A percentile compares a stretch with the other conserved stretches of the same genome.
These are phyloP conservation scores for Hyaloscypha bicolor DNA, from an alignment of 495 filamentous ascomycete species.

Conservation along the genomic window DNA sequence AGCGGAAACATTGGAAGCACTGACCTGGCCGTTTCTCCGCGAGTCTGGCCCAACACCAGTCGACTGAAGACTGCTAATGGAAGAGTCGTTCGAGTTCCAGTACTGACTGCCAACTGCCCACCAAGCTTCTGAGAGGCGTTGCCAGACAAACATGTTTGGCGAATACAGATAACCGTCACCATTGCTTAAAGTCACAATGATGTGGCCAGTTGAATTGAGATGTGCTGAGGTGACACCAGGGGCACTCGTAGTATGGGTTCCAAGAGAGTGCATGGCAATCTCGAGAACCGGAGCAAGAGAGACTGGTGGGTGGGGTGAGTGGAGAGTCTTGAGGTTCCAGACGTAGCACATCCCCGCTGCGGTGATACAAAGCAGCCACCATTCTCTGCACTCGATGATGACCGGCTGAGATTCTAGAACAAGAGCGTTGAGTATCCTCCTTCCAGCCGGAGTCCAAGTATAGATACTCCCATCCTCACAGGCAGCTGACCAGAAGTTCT, in stretches of 20 bases:
- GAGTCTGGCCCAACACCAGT: constrained; percentile 58
- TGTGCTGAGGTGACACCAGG: constrained; percentile 88
- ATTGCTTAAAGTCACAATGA: constrained; percentile 85
- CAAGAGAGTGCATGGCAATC: constrained; percentile 70
- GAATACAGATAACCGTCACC: constrained; percentile 93
- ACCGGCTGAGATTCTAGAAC: constrained; percentile 92
- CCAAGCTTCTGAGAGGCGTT: constrained; percentile 91
- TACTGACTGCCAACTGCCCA: constrained; percentile 98
- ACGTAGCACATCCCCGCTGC: constrained; percentile 89
- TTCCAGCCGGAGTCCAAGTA: constrained; percentile 92
- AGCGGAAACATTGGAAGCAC: constrained; percentile 71
- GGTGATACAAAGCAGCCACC: constrained; percentile 86
- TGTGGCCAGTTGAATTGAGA: constrained; percentile 80
- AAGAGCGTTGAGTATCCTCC: constrained; percentile 79
- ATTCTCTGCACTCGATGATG: constrained; percentile 85
- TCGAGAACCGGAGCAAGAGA: constrained; percentile 91
- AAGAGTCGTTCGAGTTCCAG: constrained; percentile 93
- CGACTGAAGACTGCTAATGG: constrained; percentile 74
- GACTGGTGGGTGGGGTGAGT: constrained; percentile 84
- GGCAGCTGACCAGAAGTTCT: constrained; percentile 85
- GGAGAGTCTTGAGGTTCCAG: constrained; percentile 88
- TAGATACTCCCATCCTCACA: constrained; percentile 95
- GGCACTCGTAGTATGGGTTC: constrained; percentile 67
- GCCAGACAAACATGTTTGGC: constrained; percentile 83
- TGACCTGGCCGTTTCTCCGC: constrained; percentile 50